Conservation (phyloP, 2,329 filamentous ascomycete species). For the Acrodontium crateriforme region DNA sequence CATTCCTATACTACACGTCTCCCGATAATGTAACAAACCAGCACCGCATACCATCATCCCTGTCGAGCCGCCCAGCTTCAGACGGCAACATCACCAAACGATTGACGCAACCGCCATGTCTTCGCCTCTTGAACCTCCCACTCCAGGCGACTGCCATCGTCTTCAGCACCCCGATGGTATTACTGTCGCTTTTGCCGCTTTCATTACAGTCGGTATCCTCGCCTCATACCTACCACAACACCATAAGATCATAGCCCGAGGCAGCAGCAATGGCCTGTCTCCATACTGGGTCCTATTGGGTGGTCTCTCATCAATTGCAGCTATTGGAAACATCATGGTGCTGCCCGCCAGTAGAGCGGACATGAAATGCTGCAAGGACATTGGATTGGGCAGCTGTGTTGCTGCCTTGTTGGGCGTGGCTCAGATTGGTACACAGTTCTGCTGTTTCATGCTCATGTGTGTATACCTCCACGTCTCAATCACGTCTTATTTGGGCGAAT, state of each 20-base stretch:
- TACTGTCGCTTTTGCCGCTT: too few species aligned
- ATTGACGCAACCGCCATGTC: too few species aligned
- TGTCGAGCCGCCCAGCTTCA: too few species aligned
- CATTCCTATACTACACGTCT: too few species aligned
- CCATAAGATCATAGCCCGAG: constrained; percentile 71
- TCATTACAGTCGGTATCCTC: constrained; percentile 78
- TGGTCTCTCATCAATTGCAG: constrained; percentile 69
- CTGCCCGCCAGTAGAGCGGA: constrained; percentile 72
- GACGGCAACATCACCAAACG: too few species aligned
- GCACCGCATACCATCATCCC: too few species aligned
- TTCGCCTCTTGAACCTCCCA: too few species aligned
- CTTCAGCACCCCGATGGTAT: too few species aligned
- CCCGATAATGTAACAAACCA: too few species aligned
- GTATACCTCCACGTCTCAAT: too few species aligned
- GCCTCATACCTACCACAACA: constrained; percentile 93
- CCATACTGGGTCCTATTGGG: constrained; percentile 94
- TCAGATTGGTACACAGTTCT: constrained; percentile 84
- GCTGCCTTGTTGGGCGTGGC: constrained; percentile 77
- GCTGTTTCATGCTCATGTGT: constrained; percentile 84
- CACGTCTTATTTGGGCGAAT: background rate
- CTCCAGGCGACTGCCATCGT: too few species aligned
- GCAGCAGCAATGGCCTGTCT: constrained; percentile 85
- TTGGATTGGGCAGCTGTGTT: constrained; percentile 69
- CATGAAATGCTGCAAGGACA: constrained; percentile 70
- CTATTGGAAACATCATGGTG: constrained; percentile 83